These are phyloP conservation scores for Naganishia vishniacii DNA, from an alignment of 768 basidiomycete genomes.

Conservation along the genomic window DNA sequence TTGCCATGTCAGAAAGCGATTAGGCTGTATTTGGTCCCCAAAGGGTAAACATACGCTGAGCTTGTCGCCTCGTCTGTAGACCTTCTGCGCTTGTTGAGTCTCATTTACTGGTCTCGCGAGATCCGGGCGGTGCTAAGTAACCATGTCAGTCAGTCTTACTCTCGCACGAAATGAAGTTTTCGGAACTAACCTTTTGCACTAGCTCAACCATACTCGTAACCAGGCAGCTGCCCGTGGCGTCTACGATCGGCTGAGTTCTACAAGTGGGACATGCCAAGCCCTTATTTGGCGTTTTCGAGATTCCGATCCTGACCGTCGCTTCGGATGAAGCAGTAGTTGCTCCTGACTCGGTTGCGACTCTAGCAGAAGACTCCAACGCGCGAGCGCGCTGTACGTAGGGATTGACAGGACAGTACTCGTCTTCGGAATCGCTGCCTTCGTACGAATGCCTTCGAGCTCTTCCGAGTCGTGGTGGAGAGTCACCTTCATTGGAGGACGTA, in stretches of 20 bases:
- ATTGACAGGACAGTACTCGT: slow-evolving; percentile 8
- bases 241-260: slow-evolving; percentile 13
- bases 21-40: too few relatives aligned
- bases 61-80: slow-evolving; percentile 20
- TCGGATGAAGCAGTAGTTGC: background rate
- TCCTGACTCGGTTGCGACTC: background rate
- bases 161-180: background rate
- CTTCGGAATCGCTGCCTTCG: slow-evolving; percentile 6
- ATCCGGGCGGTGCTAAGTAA: slow-evolving; percentile 18
- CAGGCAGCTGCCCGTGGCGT: slow-evolving; percentile 7
- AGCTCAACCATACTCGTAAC: slow-evolving; percentile 17
- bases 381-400: background rate
- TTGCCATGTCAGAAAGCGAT: background rate
- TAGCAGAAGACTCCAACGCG: background rate
- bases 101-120: slow-evolving; percentile 16
- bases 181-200: slow-evolving; percentile 16
- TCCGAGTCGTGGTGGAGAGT: background rate
- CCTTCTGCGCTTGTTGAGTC: background rate
- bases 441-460: background rate
- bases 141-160: background rate
- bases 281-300: slow-evolving; percentile 21
- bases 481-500: slow-evolving; percentile 1
- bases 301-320: slow-evolving; percentile 6
- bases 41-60: slow-evolving; percentile 5
- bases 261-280: slow-evolving; percentile 26